A percentile compares a stretch with the other conserved stretches of the same genome.
Conservation (phyloP, 805 yeast species). For the Nakazawaea holstii region DNA sequence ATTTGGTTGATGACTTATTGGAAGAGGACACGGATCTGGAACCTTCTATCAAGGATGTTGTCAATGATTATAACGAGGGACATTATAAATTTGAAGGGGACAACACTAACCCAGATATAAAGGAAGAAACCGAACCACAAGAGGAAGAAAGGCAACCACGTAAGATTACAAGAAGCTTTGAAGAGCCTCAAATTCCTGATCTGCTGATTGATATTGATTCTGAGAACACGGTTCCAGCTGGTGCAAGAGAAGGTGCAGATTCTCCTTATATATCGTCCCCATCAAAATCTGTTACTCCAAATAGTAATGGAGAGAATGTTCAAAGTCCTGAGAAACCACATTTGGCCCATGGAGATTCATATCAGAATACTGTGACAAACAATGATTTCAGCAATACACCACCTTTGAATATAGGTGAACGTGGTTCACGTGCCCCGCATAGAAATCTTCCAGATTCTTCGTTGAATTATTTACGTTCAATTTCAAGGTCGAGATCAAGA, state of each 20-base stretch:
- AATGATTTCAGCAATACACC: constrained; percentile 31
- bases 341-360: constrained; percentile 74
- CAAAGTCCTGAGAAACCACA: constrained; percentile 44
- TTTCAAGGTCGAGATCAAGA: constrained; percentile 61
- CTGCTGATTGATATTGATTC: constrained; percentile 32
- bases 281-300: constrained; percentile 14
- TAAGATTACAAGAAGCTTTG: constrained; percentile 5
- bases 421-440: constrained; percentile 27
- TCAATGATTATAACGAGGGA: constrained; percentile 27
- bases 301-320: constrained; percentile 16
- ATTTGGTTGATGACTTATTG: neutral
- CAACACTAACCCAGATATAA: constrained; percentile 7
- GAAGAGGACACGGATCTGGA: constrained; percentile 15
- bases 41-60: constrained; percentile 25
- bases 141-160: constrained; percentile 11
- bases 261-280: constrained; percentile 21
- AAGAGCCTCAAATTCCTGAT: constrained; percentile 26
- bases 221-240: constrained; percentile 36
- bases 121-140: constrained; percentile 9
- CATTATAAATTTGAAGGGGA: constrained; percentile 11
- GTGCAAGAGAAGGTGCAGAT: constrained; percentile 36
- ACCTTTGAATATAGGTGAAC: constrained; percentile 34
- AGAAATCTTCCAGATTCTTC: constrained; percentile 30
- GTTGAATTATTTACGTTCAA: constrained; percentile 54
- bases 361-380: constrained; percentile 50